Conservation (phyloP, 2,329 filamentous ascomycete genomes). For the Colletotrichum sp. region DNA sequence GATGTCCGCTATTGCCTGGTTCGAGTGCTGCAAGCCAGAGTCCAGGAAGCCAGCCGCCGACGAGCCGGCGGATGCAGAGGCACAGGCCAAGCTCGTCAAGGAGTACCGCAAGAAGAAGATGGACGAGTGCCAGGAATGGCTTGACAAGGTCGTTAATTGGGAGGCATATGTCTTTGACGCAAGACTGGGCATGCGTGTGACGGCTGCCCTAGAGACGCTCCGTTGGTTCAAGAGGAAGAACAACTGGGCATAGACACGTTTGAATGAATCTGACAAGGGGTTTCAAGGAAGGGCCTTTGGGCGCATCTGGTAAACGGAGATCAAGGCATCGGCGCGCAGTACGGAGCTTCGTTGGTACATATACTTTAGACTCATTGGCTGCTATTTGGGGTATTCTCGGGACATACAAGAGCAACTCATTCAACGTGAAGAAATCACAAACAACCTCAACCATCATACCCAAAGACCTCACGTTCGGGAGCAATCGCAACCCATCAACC, state of each 20-base stretch:
- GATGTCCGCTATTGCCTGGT: constrained; percentile 82
- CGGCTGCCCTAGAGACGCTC: constrained; percentile 71
- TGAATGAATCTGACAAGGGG: neutral
- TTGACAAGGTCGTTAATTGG: constrained; percentile 74
- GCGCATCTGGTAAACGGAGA: neutral
- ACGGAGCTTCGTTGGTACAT: neutral
- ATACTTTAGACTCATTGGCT: neutral
- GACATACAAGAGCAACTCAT: constrained; percentile 4
- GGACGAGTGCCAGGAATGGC: constrained; percentile 65
- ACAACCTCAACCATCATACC: no score
- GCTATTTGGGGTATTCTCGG: neutral
- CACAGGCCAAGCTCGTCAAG: constrained; percentile 31
- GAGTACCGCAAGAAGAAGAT: constrained; percentile 53
- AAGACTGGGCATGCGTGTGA: constrained; percentile 75
- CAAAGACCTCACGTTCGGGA: neutral
- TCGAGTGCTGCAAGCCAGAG: constrained; percentile 58
- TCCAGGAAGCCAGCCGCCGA: constrained; percentile 22
- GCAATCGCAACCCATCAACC: neutral
- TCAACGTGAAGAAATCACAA: neutral
- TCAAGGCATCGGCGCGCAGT: neutral
- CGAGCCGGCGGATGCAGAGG: constrained; percentile 35
- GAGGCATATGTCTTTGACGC: constrained; percentile 77
- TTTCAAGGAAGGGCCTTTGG: neutral
- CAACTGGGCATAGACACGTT: constrained; percentile 23
- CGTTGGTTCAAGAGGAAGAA: constrained; percentile 56